Base-by-base conservation (phyloP, 2,329 filamentous ascomycete genomes). In the Cytospora piceae region DNA sequence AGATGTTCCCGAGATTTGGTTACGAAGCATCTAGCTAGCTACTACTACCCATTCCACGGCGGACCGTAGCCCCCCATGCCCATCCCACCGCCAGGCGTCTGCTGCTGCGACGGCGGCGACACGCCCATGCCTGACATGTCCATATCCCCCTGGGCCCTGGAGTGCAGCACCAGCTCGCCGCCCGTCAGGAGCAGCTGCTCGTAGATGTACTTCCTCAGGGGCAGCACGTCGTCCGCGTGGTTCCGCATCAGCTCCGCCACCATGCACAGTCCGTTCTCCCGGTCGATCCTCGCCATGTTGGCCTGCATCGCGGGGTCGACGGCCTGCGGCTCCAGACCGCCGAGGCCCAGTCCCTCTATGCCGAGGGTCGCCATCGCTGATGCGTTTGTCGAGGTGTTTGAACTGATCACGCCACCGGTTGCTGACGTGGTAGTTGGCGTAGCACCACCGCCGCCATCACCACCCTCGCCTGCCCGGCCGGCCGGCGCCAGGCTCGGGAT, bases 241-340 rank as follows among this genome's bases (percentile, higher is more conserved):
- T 77, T 79, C 70, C 79, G 80, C 51, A 87, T 70, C 61, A 90
- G 70, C 73, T 88, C 83, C 2, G 81, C 81, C 4, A 87, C 79
- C 64, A 90, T 73, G 0, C 89, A 84, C 27, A 90, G 74, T 0
- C 81, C 85, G 67, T 90, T 90, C 73, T 89, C 86, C 11, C 85
- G 79, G 70, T 89, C 86, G 7, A 85, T 77, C 66, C 79, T 79
- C 1, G 77, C 75, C 77, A 84, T 83, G 53, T 78, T 78, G 1
- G 78, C 80, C 52, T 77, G 73, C 63, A 80, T 77, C 29, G 75
- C 76, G 0, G 78, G 75, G 58, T 84, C 79, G 4, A 78, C 77
- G 66, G 82, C 82, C 70, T 81, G 82, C 58, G 82, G 82, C 70
- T 83, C 77, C 29, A 75, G 72, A 14, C 63, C 72, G 34, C 61